These are phyloP conservation scores for Fusarium sp. DNA, from an alignment of 2,329 filamentous ascomycete species.

Conservation along the genomic window DNA sequence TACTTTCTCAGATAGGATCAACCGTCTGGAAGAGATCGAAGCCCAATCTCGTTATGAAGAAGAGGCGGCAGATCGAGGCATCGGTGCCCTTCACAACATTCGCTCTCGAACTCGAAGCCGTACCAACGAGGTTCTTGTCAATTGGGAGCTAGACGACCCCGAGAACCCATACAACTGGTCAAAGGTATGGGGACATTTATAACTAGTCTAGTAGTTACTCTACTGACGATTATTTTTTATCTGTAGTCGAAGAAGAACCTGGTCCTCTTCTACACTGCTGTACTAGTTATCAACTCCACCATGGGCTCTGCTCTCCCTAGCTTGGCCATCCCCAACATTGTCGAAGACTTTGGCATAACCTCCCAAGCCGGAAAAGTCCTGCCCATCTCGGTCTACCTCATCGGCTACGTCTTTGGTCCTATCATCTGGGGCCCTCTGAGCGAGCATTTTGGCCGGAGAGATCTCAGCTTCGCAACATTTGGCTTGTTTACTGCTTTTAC, in stretches of 20 bases:
- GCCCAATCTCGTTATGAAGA: constrained; percentile 52
- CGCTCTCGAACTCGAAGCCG: constrained; percentile 47
- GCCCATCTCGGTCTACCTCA: constrained; percentile 68
- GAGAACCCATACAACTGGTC: constrained; percentile 65
- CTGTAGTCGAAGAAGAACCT: constrained; percentile 61
- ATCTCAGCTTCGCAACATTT: constrained; percentile 56
- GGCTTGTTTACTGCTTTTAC: constrained; percentile 59
- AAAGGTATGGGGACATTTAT: constrained; percentile 40
- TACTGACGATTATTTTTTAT: neutral
- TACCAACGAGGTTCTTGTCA: constrained; percentile 50
- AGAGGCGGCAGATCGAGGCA: constrained; percentile 51
- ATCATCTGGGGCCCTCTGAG: constrained; percentile 70
- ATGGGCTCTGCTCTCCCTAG: constrained; percentile 70
- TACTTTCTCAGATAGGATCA: constrained; percentile 38
- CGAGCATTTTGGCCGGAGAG: constrained; percentile 68
- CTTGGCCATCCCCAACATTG: constrained; percentile 67
- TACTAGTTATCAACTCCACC: constrained; percentile 71
- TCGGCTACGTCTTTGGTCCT: constrained; percentile 69
- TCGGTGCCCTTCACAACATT: constrained; percentile 48
- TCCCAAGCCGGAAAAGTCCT: constrained; percentile 57
- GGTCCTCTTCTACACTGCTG: constrained; percentile 63
- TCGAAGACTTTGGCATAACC: constrained; percentile 63
- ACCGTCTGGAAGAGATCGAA: constrained; percentile 51
- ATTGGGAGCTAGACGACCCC: constrained; percentile 57
- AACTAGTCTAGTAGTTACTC: neutral